These are phyloP conservation scores for Rhizopogon parksii DNA, from an alignment of 1,284 basidiomycete species.

Conservation along the genomic window DNA sequence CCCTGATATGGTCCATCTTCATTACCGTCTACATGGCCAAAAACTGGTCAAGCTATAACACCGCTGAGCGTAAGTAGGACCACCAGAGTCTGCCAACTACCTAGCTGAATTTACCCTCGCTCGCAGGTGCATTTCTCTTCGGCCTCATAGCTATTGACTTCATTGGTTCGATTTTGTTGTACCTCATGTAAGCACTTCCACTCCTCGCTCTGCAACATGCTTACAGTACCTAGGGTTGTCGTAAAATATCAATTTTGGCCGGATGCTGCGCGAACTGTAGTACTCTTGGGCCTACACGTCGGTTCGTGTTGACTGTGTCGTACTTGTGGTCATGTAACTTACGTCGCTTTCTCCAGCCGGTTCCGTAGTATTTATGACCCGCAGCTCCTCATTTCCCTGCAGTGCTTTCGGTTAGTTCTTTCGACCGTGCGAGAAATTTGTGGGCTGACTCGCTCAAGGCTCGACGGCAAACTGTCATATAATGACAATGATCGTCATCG, in stretches of 20 bases:
- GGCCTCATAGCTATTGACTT: conserved; percentile 31
- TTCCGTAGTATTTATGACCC: conserved; percentile 29
- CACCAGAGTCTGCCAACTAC: neutral
- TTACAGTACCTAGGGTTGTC: conserved; percentile 33
- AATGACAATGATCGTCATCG: conserved; percentile 28
- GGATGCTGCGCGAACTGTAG: conserved; percentile 32
- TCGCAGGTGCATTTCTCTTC: conserved; percentile 34
- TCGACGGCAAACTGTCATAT: conserved; percentile 29
- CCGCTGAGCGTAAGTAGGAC: conserved; percentile 32
- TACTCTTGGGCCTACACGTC: conserved; percentile 6
- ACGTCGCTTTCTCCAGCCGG: conserved; percentile 15
- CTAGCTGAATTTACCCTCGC: neutral
- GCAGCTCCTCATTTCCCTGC: conserved; percentile 34
- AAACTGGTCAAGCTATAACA: conserved; percentile 33
- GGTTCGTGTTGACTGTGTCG: conserved; percentile 4
- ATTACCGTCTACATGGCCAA: conserved; percentile 35
- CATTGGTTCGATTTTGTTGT: conserved; percentile 36
- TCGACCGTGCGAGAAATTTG: neutral
- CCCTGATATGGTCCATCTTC: conserved; percentile 33
- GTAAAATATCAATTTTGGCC: conserved; percentile 38
- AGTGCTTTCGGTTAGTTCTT: conserved; percentile 31
- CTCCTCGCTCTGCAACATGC: neutral
- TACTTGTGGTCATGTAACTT: neutral
- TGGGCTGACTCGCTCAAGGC: conserved; percentile 18
- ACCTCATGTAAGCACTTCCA: conserved; percentile 37